Percentiles rank a stretch among this genome's conserved stretches.
Evolutionary conservation across 2,329 filamentous ascomycete genomes (phyloP).

Genomic region (Microdochium nivale): DNA sequence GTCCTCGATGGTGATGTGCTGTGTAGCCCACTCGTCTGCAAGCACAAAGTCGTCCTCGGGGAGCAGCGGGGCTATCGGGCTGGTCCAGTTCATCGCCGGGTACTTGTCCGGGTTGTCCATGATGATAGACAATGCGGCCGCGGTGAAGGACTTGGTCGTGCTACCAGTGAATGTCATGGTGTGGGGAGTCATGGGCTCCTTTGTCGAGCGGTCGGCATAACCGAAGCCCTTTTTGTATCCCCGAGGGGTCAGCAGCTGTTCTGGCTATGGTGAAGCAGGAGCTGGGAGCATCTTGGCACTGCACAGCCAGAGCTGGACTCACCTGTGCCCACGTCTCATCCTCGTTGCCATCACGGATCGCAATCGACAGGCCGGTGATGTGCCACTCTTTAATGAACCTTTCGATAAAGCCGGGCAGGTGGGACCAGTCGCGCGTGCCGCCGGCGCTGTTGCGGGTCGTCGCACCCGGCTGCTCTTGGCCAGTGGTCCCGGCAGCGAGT

Average conservation of each 20-base stretch:
- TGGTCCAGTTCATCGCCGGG: conserved; percentile 33
- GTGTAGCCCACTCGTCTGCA: conserved; percentile 33
- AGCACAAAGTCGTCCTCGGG: conserved; percentile 43
- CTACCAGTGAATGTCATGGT: conserved; percentile 48
- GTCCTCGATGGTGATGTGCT: conserved; percentile 44
- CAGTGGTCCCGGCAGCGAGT: too few species aligned
- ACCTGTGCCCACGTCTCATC: conserved; percentile 25
- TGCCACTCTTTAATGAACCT: conserved; percentile 25
- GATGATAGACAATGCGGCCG: conserved; percentile 39
- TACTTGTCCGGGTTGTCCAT: conserved; percentile 33
- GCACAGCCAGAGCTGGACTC: neutral
- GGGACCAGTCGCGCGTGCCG: neutral
- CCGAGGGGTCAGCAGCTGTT: too few species aligned
- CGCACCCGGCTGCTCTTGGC: too few species aligned
- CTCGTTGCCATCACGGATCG: conserved; percentile 23
- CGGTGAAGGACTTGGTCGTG: conserved; percentile 46
- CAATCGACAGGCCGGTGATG: conserved; percentile 31
- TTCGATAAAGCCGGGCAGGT: conserved; percentile 10
- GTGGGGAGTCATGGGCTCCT: conserved; percentile 26
- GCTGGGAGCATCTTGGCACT: too few species aligned
- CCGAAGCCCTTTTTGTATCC: conserved; percentile 32
- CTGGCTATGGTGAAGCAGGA: too few species aligned
- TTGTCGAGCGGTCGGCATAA: conserved; percentile 22
- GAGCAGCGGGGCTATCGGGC: conserved; percentile 35
- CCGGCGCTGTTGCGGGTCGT: neutral